Conservation (phyloP, 345 rosid species). For the Hirschfeldia incana region DNA sequence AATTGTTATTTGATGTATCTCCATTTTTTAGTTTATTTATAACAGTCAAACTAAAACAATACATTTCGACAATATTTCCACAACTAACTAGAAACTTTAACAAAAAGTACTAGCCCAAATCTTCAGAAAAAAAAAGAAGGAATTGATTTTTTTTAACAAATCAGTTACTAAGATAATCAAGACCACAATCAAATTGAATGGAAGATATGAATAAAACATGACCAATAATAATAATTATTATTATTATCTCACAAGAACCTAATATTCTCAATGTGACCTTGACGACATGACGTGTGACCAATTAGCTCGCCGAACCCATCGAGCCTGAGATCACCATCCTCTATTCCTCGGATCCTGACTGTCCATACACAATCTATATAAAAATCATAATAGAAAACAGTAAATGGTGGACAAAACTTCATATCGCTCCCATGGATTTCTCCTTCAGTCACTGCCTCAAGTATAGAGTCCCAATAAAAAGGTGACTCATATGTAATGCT, state of each 20-base stretch:
- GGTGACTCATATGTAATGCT: background rate
- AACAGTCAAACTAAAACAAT: too few species aligned
- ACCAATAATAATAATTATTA: too few species aligned
- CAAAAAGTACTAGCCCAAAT: too few species aligned
- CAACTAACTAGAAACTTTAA: too few species aligned
- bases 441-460: background rate
- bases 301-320: background rate
- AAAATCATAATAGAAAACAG: background rate
- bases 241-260: background rate
- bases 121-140: too few species aligned
- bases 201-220: too few species aligned
- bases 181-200: background rate
- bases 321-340: background rate
- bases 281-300: background rate
- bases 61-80: too few species aligned
- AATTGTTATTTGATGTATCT: background rate
- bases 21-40: too few species aligned
- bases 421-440: background rate
- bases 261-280: background rate
- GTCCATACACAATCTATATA: background rate
- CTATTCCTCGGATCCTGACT: background rate
- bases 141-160: too few species aligned
- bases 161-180: background rate
- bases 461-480: background rate
- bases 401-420: background rate